These are phyloP conservation scores for Kwoniella botswanensis DNA, from an alignment of 768 basidiomycete genomes.

Conservation along the genomic window DNA sequence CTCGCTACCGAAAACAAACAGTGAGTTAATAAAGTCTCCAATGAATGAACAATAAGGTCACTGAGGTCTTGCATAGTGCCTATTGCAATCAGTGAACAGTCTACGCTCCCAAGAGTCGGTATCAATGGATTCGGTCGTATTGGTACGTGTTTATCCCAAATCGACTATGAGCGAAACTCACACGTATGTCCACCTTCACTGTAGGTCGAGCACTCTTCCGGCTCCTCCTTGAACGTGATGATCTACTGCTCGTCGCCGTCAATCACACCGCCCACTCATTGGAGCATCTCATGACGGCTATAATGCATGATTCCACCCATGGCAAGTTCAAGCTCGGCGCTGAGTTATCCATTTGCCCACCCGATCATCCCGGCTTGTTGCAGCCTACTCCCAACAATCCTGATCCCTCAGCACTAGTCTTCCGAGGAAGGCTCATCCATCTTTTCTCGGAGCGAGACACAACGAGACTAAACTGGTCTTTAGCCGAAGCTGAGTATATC, in stretches of 20 bases:
- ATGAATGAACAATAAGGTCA: background rate
- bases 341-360: conserved; percentile 40
- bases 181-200: background rate
- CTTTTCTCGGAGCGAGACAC: conserved; percentile 55
- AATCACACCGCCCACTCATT: conserved; percentile 58
- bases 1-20: background rate
- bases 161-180: conserved; percentile 13
- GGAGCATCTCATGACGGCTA: conserved; percentile 55
- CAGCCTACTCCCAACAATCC: conserved; percentile 40
- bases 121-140: conserved; percentile 59
- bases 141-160: conserved; percentile 35
- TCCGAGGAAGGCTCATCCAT: conserved; percentile 45
- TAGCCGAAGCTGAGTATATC: conserved; percentile 54
- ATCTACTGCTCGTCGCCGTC: conserved; percentile 53
- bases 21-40: background rate
- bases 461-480: conserved; percentile 50
- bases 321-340: conserved; percentile 39
- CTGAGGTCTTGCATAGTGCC: conserved; percentile 6
- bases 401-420: conserved; percentile 36
- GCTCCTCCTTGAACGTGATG: conserved; percentile 30
- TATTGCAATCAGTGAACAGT: conserved; percentile 11
- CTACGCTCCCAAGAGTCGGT: conserved; percentile 31
- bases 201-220: conserved; percentile 39
- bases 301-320: conserved; percentile 58
- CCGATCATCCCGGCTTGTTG: conserved; percentile 37